Percentiles rank a stretch among this genome's conserved stretches.
These are phyloP conservation scores for Gracilaria vermiculophylla DNA, from an alignment of 23 red algal genomes.

Conservation along the genomic window DNA sequence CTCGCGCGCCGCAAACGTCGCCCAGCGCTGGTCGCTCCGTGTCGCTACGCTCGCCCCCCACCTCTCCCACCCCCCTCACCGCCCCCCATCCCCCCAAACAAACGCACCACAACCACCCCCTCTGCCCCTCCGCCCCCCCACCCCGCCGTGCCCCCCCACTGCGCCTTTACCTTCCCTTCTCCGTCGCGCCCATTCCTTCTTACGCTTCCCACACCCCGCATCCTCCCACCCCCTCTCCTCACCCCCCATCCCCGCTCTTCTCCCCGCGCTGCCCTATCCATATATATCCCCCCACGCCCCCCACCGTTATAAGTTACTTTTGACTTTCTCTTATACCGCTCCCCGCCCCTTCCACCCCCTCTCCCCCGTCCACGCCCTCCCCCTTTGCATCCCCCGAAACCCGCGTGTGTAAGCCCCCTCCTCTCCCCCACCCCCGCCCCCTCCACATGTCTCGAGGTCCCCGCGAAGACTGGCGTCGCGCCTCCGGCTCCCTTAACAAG, in stretches of 20 bases:
- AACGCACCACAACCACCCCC: background rate
- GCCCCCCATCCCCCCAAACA: background rate
- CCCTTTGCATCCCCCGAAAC: background rate
- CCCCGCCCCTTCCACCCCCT: background rate
- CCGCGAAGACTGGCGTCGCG: slow-evolving; percentile 66
- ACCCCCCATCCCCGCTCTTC: background rate
- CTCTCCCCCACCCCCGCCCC: background rate
- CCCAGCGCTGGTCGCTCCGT: background rate
- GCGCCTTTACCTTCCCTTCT: background rate
- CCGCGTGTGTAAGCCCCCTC: background rate
- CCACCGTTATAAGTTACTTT: too few species aligned
- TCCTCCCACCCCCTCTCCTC: background rate
- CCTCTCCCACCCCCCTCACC: background rate
- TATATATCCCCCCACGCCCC: background rate
- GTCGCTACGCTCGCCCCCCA: background rate
- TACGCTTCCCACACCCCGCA: background rate
- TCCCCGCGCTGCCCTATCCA: background rate
- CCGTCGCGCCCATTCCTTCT: background rate
- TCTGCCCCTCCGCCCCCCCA: background rate
- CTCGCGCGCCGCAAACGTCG: background rate
- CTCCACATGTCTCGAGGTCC: slow-evolving; percentile 19
- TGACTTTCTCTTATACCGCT: background rate
- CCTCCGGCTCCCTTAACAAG: slow-evolving; percentile 63
- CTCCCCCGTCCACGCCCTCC: background rate
- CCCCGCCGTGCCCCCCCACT: background rate